These are phyloP conservation scores for Daldinia childiae DNA, from an alignment of 495 filamentous ascomycete species.

Conservation along the genomic window DNA sequence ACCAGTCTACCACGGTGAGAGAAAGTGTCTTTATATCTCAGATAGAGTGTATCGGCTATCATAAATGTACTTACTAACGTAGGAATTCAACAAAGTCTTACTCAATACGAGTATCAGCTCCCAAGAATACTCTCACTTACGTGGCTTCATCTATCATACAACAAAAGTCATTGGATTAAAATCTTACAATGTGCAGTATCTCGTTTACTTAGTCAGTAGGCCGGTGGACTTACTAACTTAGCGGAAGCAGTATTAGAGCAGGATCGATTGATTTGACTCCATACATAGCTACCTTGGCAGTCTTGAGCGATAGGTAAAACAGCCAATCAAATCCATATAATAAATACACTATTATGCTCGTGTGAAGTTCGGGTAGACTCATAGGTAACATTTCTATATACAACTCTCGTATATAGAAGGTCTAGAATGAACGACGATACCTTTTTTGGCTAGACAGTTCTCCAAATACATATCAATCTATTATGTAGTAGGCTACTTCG, in stretches of 20 bases:
- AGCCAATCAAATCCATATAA: neutral
- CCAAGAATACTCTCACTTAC: conserved; percentile 14
- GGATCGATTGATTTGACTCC: neutral
- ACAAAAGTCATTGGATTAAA: neutral
- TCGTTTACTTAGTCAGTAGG: neutral
- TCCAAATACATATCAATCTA: neutral
- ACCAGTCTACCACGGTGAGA: neutral
- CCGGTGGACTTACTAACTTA: neutral
- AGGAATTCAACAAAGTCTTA: conserved; percentile 4
- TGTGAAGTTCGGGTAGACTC: neutral
- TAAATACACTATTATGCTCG: neutral
- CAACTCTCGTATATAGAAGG: conserved; percentile 7
- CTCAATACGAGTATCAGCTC: conserved; percentile 21
- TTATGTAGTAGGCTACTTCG: neutral
- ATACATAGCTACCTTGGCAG: neutral
- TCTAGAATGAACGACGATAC: conserved; percentile 12
- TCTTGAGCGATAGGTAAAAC: neutral
- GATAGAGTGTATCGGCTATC: neutral
- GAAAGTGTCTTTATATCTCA: neutral
- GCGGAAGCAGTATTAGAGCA: neutral
- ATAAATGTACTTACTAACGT: neutral
- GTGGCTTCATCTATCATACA: conserved; percentile 20
- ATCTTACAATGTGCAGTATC: neutral
- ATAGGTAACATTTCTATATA: neutral
- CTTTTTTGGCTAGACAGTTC: conserved; percentile 10